Conservation (phyloP, 1,284 basidiomycete genomes). For the Tranzscheliella williamsii region DNA sequence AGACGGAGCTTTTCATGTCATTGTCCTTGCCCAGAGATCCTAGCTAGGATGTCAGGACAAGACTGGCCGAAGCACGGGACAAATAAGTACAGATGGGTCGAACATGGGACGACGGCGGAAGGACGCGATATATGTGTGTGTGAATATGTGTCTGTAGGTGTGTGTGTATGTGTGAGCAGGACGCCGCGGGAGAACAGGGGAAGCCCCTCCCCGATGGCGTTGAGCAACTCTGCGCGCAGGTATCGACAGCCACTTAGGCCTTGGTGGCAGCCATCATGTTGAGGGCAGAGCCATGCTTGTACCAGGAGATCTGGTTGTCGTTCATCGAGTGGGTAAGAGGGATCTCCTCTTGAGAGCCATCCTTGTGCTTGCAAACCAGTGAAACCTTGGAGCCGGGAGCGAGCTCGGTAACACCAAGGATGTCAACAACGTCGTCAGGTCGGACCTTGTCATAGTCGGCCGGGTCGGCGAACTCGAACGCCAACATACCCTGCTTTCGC, state of each 20-base stretch:
- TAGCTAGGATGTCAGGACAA: no score
- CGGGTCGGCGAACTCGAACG: slow-evolving; percentile 55
- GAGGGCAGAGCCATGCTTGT: slow-evolving; percentile 57
- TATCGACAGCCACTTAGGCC: slow-evolving; percentile 27
- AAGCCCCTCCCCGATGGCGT: no score
- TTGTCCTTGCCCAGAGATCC: no score
- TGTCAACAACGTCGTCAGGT: slow-evolving; percentile 53
- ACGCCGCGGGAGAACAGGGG: no score
- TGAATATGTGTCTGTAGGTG: no score
- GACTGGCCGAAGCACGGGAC: no score
- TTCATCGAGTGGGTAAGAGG: slow-evolving; percentile 59
- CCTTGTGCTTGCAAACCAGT: slow-evolving; percentile 56
- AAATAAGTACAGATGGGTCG: background rate
- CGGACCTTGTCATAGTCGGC: slow-evolving; percentile 59
- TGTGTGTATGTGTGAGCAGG: no score
- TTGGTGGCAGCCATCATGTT: slow-evolving; percentile 58
- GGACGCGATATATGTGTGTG: no score
- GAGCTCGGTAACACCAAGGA: slow-evolving; percentile 53
- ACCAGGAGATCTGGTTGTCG: slow-evolving; percentile 60
- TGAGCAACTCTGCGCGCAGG: no score
- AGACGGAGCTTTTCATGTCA: no score
- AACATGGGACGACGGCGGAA: background rate
- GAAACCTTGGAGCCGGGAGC: slow-evolving; percentile 55
- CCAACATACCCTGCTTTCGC: slow-evolving; percentile 66
- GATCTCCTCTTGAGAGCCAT: slow-evolving; percentile 54